A percentile compares a stretch with the other conserved stretches of the same genome.
Evolutionary conservation across 257 asterid species (phyloP).

Genomic region (Cordia subcordata): DNA sequence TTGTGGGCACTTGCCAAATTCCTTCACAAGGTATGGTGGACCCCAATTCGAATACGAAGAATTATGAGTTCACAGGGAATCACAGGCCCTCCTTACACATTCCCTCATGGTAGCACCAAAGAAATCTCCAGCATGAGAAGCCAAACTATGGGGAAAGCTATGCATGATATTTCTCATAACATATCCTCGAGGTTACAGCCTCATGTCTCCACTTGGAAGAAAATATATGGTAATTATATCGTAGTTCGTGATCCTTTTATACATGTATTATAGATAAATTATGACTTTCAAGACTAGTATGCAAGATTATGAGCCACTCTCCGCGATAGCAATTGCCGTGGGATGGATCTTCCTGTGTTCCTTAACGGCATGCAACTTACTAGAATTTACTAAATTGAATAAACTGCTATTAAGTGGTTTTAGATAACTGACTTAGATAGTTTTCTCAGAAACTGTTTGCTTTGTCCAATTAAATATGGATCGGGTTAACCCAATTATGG

Average conservation of each 20-base stretch:
- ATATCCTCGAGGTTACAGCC: slow-evolving; percentile 57
- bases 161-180: slow-evolving; percentile 52
- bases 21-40: slow-evolving; percentile 45
- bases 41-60: slow-evolving; percentile 28
- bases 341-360: too few species aligned
- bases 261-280: neutral
- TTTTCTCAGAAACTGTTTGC: too few species aligned
- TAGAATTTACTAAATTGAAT: too few species aligned
- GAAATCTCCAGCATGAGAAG: slow-evolving; percentile 42
- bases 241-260: neutral
- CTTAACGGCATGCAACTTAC: too few species aligned
- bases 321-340: too few species aligned
- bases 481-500: too few species aligned
- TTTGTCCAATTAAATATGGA: too few species aligned
- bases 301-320: too few species aligned
- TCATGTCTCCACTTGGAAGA: slow-evolving; percentile 55
- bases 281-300: too few species aligned
- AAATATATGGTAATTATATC: slow-evolving; percentile 39
- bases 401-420: too few species aligned
- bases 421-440: too few species aligned
- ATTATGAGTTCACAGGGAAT: slow-evolving; percentile 51
- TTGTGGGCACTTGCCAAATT: slow-evolving; percentile 29
- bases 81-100: slow-evolving; percentile 50
- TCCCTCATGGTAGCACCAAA: slow-evolving; percentile 61
- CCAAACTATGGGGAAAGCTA: slow-evolving; percentile 36